Conservation (phyloP, 331 rosid species). For the Pyracantha coccinea region DNA sequence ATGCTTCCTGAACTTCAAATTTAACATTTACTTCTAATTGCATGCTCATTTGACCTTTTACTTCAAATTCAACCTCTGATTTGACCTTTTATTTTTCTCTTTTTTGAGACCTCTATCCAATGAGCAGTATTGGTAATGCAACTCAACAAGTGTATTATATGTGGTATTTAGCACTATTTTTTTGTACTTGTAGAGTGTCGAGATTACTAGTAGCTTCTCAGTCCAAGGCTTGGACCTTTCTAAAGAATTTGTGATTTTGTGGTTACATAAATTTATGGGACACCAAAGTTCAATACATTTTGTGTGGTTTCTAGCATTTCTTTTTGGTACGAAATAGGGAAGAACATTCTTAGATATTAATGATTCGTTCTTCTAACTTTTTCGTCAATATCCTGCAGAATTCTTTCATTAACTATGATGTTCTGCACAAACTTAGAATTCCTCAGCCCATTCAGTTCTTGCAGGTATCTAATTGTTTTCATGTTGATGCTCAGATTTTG, state of each 20-base stretch:
- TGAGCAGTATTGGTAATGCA: not conserved
- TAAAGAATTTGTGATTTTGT: not conserved
- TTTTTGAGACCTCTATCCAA: not conserved
- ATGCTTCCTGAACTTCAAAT: slow-evolving; percentile 5
- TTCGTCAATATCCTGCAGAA: slow-evolving; percentile 45
- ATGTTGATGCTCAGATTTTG: slow-evolving; percentile 15
- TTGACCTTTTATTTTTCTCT: not conserved
- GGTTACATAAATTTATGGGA: not conserved
- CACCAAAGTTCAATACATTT: not conserved
- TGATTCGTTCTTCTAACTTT: not conserved
- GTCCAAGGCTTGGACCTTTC: not conserved
- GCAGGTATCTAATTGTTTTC: slow-evolving; percentile 73
- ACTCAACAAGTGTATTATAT: not conserved
- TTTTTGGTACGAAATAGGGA: not conserved
- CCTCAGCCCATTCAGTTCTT: slow-evolving; percentile 89
- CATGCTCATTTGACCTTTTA: not conserved
- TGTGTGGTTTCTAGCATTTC: not conserved
- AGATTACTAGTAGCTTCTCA: not conserved
- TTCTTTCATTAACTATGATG: slow-evolving; percentile 75
- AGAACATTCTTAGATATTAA: slow-evolving; percentile 1
- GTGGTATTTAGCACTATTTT: not conserved
- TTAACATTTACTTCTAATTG: not conserved
- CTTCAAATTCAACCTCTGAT: not conserved
- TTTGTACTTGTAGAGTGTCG: not conserved
- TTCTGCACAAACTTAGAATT: slow-evolving; percentile 81